Conservation (phyloP, 371 early-diverging fungal genomes). For the Mortierella sp. region DNA sequence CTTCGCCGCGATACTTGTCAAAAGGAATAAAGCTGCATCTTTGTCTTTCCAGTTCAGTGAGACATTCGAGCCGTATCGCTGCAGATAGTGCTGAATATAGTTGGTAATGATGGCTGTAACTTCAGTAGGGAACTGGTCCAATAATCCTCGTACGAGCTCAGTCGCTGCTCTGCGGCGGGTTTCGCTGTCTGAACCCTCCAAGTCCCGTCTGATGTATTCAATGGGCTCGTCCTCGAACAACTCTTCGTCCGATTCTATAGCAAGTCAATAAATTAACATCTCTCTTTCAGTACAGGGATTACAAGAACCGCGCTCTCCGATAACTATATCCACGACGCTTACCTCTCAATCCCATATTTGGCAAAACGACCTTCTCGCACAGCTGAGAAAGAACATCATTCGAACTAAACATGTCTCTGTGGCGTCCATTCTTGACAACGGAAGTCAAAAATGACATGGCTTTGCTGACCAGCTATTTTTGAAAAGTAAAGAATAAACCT, state of each 20-base stretch:
- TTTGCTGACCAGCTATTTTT: conserved; percentile 82
- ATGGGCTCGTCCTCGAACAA: conserved; percentile 97
- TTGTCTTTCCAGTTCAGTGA: conserved; percentile 93
- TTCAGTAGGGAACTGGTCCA: conserved; percentile 87
- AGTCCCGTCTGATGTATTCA: conserved; percentile 91
- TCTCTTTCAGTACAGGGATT: background rate
- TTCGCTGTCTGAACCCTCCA: conserved; percentile 94
- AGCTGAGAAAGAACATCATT: conserved; percentile 79
- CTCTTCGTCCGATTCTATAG: conserved; percentile 88
- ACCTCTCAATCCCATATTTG: conserved; percentile 90
- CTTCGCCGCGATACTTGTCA: conserved; percentile 88
- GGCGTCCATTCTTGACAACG: conserved; percentile 85
- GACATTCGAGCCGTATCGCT: conserved; percentile 79
- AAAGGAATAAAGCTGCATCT: conserved; percentile 93
- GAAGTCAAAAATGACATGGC: conserved; percentile 90
- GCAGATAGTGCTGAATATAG: conserved; percentile 82
- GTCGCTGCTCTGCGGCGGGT: conserved; percentile 94
- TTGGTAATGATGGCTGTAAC: conserved; percentile 85
- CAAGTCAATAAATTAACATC: background rate
- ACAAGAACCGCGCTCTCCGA: no score
- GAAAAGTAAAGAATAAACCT: background rate
- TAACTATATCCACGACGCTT: conserved; percentile 6
- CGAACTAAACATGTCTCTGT: conserved; percentile 77
- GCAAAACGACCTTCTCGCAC: conserved; percentile 93
- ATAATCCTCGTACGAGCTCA: conserved; percentile 92